A percentile compares a stretch with the other conserved stretches of the same genome.
phyloP scores from a whole-genome alignment of 2,329 filamentous ascomycete species.

The Pseudocercospora cruenta region DNA sequence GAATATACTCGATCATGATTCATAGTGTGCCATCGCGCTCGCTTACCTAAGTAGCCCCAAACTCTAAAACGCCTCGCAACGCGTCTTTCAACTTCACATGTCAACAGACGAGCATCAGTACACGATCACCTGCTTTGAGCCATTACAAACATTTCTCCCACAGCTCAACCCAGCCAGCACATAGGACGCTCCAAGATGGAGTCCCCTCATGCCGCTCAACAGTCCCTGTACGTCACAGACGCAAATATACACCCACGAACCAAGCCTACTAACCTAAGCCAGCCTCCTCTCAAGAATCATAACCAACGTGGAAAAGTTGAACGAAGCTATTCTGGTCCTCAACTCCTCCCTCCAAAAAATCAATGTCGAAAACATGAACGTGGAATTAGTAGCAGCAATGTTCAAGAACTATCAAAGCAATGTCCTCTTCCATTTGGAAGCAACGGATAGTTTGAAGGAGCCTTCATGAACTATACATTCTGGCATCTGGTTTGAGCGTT shows the following conservation, averaged over 20 bases:
- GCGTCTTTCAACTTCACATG: slow-evolving; percentile 8
- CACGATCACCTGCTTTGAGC: neutral
- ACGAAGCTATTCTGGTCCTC: slow-evolving; percentile 88
- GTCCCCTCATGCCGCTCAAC: slow-evolving; percentile 96
- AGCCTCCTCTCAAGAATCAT: slow-evolving; percentile 87
- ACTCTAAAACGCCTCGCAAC: neutral
- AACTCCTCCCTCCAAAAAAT: slow-evolving; percentile 97
- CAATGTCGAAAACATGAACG: slow-evolving; percentile 98
- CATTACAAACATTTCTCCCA: no score
- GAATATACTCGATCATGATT: slow-evolving; percentile 9
- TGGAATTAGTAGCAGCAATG: slow-evolving; percentile 97
- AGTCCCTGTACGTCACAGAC: slow-evolving; percentile 71
- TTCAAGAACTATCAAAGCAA: slow-evolving; percentile 99
- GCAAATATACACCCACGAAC: no score
- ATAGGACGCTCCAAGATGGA: no score
- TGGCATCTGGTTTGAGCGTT: no score
- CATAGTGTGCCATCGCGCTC: slow-evolving; percentile 3
- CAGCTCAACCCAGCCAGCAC: no score
- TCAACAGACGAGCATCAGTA: neutral
- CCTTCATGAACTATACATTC: slow-evolving; percentile 23
- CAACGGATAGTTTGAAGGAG: slow-evolving; percentile 35
- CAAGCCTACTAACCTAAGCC: neutral
- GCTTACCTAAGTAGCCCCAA: neutral
- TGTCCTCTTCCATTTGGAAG: slow-evolving; percentile 91
- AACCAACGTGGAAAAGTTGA: slow-evolving; percentile 97